Conservation (phyloP, 1,284 basidiomycete genomes). For the Ustilago trichophora region DNA sequence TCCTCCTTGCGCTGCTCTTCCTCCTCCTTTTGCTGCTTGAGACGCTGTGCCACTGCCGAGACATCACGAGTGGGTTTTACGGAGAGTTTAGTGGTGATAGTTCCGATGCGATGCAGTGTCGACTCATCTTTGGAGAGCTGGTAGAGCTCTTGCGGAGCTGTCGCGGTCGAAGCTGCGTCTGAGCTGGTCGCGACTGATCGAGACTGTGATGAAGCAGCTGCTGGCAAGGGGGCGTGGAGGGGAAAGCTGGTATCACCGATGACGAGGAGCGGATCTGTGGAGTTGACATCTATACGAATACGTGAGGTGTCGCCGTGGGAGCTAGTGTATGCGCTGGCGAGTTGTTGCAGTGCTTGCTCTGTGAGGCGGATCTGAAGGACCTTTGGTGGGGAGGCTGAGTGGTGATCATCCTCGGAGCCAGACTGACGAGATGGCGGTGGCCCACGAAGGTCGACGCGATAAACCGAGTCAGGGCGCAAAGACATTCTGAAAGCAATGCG, state of each 20-base stretch:
- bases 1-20: slow-evolving; percentile 45
- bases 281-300: slow-evolving; percentile 29
- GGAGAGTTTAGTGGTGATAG: slow-evolving; percentile 31
- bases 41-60: slow-evolving; percentile 35
- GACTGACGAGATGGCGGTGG: neutral
- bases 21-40: slow-evolving; percentile 47
- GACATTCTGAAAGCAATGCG: slow-evolving; percentile 17
- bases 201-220: neutral
- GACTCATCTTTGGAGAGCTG: slow-evolving; percentile 39
- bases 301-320: neutral
- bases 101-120: slow-evolving; percentile 22
- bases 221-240: slow-evolving; percentile 26
- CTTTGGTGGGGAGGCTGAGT: slow-evolving; percentile 8
- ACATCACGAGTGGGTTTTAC: slow-evolving; percentile 38
- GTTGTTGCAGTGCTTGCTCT: slow-evolving; percentile 31
- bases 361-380: slow-evolving; percentile 35
- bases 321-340: slow-evolving; percentile 8
- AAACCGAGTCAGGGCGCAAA: slow-evolving; percentile 30
- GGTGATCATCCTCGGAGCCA: neutral
- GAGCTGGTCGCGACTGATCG: neutral
- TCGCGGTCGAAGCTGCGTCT: slow-evolving; percentile 11
- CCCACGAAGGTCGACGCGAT: slow-evolving; percentile 18
- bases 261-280: slow-evolving; percentile 16
- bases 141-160: slow-evolving; percentile 38
- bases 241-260: slow-evolving; percentile 20